Percentiles rank a stretch among this genome's conserved stretches.
Conservation (phyloP, 768 basidiomycete species). For the Suillus decipiens region DNA sequence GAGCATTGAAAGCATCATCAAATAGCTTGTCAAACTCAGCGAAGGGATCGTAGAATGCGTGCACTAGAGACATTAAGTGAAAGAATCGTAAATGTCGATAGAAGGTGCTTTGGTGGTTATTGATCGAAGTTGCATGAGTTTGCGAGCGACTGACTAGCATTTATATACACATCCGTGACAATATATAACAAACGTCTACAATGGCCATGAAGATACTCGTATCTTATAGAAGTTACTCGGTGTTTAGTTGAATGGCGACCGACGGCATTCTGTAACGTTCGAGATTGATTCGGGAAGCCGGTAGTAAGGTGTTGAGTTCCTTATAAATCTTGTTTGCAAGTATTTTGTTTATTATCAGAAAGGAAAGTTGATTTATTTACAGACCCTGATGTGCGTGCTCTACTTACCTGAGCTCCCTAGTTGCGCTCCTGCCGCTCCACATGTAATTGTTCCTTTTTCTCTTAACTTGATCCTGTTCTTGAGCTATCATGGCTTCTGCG, state of each 20-base stretch:
- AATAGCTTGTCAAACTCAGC: conserved; percentile 44
- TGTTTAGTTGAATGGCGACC: not conserved
- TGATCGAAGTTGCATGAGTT: not conserved
- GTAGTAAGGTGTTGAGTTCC: too few relatives aligned
- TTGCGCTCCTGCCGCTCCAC: too few relatives aligned
- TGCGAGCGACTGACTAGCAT: not conserved
- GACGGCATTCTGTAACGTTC: not conserved
- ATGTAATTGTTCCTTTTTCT: too few relatives aligned
- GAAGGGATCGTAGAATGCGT: conserved; percentile 38
- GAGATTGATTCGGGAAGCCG: too few relatives aligned
- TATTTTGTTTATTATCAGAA: too few relatives aligned
- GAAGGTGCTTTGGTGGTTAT: not conserved
- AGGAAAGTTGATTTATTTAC: too few relatives aligned
- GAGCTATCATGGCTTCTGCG: too few relatives aligned
- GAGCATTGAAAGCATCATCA: conserved; percentile 36
- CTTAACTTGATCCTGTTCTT: too few relatives aligned
- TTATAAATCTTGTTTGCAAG: too few relatives aligned
- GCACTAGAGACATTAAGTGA: conserved; percentile 24
- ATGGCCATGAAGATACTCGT: not conserved
- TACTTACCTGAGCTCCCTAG: too few relatives aligned
- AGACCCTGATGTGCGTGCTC: too few relatives aligned
- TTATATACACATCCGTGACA: not conserved
- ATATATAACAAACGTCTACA: too few relatives aligned
- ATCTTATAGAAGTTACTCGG: not conserved
- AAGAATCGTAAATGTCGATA: not conserved